Evolutionary conservation across 2,329 filamentous ascomycete species (phyloP).

Genomic region (Epichloe brachyelytri): DNA sequence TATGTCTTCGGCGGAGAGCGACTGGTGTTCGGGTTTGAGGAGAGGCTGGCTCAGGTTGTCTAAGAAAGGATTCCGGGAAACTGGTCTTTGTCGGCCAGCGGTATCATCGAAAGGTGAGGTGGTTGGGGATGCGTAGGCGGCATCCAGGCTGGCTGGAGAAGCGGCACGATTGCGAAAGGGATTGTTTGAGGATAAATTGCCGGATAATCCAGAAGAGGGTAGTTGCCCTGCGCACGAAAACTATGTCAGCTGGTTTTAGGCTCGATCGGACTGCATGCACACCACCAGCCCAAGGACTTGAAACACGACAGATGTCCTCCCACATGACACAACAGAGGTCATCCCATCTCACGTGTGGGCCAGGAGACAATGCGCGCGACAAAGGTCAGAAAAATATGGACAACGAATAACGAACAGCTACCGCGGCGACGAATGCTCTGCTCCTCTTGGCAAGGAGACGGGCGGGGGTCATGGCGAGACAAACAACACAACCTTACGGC

Average conservation of each 20-base stretch:
- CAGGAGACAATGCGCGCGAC: slow-evolving; percentile 2
- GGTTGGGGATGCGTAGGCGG: slow-evolving; percentile 24
- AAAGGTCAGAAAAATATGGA: neutral
- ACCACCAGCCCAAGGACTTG: slow-evolving; percentile 6
- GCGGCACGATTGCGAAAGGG: slow-evolving; percentile 63
- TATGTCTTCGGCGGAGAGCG: slow-evolving; percentile 52
- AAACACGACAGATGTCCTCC: slow-evolving; percentile 12
- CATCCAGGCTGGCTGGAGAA: slow-evolving; percentile 37
- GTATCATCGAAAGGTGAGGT: slow-evolving; percentile 49
- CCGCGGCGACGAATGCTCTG: neutral
- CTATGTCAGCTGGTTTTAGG: slow-evolving; percentile 4
- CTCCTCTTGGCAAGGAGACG: neutral
- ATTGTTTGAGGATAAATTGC: slow-evolving; percentile 71
- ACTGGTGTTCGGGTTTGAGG: slow-evolving; percentile 28
- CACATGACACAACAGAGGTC: slow-evolving; percentile 6
- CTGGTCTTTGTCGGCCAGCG: slow-evolving; percentile 36
- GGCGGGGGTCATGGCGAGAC: neutral
- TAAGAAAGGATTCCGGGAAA: slow-evolving; percentile 66
- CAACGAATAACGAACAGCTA: neutral
- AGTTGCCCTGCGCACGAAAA: slow-evolving; percentile 10
- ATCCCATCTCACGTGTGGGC: slow-evolving; percentile 1
- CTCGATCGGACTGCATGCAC: neutral
- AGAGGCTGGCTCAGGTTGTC: slow-evolving; percentile 35
- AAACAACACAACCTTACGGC: neutral
- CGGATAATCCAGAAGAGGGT: slow-evolving; percentile 32